phyloP scores from a whole-genome alignment of 305 asterid genomes.

The Plantago coronopus region DNA sequence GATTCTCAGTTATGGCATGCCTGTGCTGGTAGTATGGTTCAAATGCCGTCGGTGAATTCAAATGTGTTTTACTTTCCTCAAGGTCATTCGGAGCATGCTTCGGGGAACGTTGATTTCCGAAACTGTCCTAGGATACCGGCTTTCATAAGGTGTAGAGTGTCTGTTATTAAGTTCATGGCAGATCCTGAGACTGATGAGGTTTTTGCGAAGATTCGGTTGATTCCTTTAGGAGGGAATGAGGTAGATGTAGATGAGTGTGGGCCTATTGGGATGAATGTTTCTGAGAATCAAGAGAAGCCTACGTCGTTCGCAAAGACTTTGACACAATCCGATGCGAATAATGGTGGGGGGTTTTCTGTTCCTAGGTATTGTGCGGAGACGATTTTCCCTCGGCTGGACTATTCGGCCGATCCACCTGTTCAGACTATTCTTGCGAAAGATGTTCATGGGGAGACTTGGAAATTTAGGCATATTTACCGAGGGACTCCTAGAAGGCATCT shows the following conservation, averaged over 20 bases:
- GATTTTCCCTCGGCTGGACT: constrained; percentile 57
- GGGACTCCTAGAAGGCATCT: constrained; percentile 74
- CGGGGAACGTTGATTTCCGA: constrained; percentile 39
- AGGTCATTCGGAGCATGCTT: constrained; percentile 66
- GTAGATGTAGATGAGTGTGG: constrained; percentile 35
- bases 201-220: constrained; percentile 41
- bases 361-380: constrained; percentile 77
- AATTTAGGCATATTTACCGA: constrained; percentile 57
- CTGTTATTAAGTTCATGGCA: constrained; percentile 52
- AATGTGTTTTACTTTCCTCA: constrained; percentile 60
- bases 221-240: constrained; percentile 36
- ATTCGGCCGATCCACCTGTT: constrained; percentile 58
- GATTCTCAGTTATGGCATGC: constrained; percentile 72
- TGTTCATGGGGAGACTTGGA: constrained; percentile 65
- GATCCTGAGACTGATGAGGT: constrained; percentile 64
- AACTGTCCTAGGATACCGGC: constrained; percentile 38
- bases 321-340: constrained; percentile 65
- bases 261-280: constrained; percentile 26
- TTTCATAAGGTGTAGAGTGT: constrained; percentile 38
- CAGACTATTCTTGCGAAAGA: constrained; percentile 62
- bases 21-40: constrained; percentile 68
- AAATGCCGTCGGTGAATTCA: constrained; percentile 46
- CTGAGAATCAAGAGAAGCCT: constrained; percentile 49
- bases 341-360: constrained; percentile 69
- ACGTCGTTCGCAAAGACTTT: constrained; percentile 58